Conservation (phyloP, 2,329 filamentous ascomycete species). For the Claviceps maximensis region DNA sequence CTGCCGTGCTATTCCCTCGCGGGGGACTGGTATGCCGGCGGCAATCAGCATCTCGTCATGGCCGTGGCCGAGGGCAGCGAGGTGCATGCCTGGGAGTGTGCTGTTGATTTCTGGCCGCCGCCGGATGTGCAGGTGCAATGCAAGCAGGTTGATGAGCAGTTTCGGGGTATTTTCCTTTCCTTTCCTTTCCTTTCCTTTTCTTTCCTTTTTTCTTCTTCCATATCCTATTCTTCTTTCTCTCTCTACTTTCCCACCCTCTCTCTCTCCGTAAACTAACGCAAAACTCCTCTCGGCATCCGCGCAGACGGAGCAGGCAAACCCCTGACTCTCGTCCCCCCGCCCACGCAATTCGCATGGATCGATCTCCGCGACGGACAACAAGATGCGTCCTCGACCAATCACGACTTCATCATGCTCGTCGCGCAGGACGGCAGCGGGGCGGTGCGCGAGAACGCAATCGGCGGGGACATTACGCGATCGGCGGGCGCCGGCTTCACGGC, state of each 20-base stretch:
- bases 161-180: slow-evolving; percentile 6
- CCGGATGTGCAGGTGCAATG: slow-evolving; percentile 7
- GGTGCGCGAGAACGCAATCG: slow-evolving; percentile 9
- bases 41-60: slow-evolving; percentile 7
- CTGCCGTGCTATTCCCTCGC: slow-evolving; percentile 9
- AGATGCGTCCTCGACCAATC: background rate
- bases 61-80: slow-evolving; percentile 8
- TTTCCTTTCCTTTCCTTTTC: background rate
- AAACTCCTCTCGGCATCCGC: too few relatives aligned
- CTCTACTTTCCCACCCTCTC: background rate
- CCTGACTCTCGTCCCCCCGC: slow-evolving; percentile 1
- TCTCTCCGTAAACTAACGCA: background rate
- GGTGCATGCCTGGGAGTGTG: slow-evolving; percentile 11
- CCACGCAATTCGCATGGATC: slow-evolving; percentile 10
- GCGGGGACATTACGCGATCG: slow-evolving; percentile 1
- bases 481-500: slow-evolving; percentile 5
- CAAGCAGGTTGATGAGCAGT: slow-evolving; percentile 4
- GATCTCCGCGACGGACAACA: background rate
- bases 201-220: background rate
- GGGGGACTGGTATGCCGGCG: slow-evolving; percentile 8
- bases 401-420: slow-evolving; percentile 11
- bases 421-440: slow-evolving; percentile 4
- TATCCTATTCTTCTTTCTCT: background rate
- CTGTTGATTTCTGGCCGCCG: slow-evolving; percentile 7
- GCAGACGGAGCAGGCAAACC: slow-evolving; percentile 7